phyloP scores from a whole-genome alignment of 257 asterid genomes.

The Gentiana straminea region DNA sequence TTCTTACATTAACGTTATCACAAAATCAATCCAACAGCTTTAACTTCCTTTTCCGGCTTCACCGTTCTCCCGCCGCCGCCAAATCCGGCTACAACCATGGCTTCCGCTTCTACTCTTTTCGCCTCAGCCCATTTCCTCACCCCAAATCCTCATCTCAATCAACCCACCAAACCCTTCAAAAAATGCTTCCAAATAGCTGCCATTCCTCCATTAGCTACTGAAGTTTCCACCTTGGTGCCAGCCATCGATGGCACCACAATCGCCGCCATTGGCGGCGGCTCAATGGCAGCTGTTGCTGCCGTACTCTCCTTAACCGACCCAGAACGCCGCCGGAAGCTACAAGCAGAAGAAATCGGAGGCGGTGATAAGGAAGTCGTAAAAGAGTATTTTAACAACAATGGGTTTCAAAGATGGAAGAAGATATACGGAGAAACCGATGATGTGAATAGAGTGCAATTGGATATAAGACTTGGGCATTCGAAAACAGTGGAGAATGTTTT shows the following conservation, averaged over 20 bases:
- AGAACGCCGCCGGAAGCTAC: conserved; percentile 66
- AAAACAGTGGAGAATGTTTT: conserved; percentile 77
- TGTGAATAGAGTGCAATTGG: conserved; percentile 71
- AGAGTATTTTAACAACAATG: conserved; percentile 87
- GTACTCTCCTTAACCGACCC: conserved; percentile 71
- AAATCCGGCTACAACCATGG: conserved; percentile 21
- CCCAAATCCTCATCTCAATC: conserved; percentile 15
- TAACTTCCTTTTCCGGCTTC: conserved; percentile 4
- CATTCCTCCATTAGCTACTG: conserved; percentile 54
- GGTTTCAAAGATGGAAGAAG: conserved; percentile 89
- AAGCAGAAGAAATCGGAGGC: conserved; percentile 92
- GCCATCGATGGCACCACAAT: conserved; percentile 51
- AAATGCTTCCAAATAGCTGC: conserved; percentile 31
- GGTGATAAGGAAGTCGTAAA: conserved; percentile 89
- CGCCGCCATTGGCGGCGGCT: conserved; percentile 63
- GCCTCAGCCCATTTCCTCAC: conserved; percentile 32
- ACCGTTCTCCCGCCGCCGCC: conserved; percentile 18
- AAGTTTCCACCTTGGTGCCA: conserved; percentile 31
- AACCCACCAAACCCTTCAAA: conserved; percentile 21
- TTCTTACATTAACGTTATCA: conserved; percentile 33
- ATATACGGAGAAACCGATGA: conserved; percentile 81
- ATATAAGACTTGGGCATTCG: conserved; percentile 74
- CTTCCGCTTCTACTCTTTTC: conserved; percentile 36
- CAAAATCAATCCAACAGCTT: conserved; percentile 7
- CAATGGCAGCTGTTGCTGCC: conserved; percentile 69